Evolutionary conservation across 1,284 basidiomycete species (phyloP), one percentile per base, ranked within the genome.

Genomic region (Somion occarium): DNA sequence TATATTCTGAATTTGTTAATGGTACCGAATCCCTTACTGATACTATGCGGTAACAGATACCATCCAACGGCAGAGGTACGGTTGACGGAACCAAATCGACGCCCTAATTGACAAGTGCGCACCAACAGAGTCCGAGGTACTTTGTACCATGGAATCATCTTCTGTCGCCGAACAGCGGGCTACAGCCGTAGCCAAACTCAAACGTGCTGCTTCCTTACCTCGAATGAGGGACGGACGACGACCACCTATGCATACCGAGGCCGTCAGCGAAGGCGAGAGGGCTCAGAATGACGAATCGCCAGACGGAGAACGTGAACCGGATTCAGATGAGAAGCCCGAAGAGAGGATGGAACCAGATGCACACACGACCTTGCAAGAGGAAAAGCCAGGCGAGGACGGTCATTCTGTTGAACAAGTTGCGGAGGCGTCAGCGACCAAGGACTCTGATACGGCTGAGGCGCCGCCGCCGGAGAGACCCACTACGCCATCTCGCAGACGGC

Each of bases 151-250:
- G 72, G 78, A 80, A 59, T 57, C 57, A 39, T 64, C 75, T 43
- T 69, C 78, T 51, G 74, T 79, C 73, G 79, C 85, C 49, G 80
- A 85, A 61, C 80, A 86, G 62, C 80, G 92, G 53, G 88, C 90
- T 61, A 81, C 82, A 53, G 88, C 91, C n/a, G 85, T 94, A 53
- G 90, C 90, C 50, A 91, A 85, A 71, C 80, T 95, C 57, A 93
- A 90, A 69, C 83, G 92, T 59, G 91, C 92, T 37, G 90, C 91
- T 45, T 93, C 91, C 19, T 71, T 94, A 24, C 92, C 92, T 34
- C 80, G 92, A 50, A 89, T 89, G 79, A 90, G 91, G 65, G 87
- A 92, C 66, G 91, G 91, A 1, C 73, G 91, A 46, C 76, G 92
- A 44, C 88, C 88, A 1, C 85, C 86, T 43, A 89, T 91, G 86